phyloP scores from a whole-genome alignment of 306 rosid genomes.

The Citrullus colocynthis region DNA sequence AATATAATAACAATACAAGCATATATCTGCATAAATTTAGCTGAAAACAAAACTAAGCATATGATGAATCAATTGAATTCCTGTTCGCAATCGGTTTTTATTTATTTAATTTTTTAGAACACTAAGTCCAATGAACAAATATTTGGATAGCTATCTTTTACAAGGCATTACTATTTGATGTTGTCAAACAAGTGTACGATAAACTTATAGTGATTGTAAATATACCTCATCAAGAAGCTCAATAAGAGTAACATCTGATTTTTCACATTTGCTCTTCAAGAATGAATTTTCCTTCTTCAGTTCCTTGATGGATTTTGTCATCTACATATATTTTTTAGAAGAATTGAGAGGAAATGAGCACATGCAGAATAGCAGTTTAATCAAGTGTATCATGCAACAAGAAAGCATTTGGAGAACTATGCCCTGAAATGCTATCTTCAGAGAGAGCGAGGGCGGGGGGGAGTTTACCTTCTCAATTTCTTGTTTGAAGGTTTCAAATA shows the following conservation, averaged over 20 bases:
- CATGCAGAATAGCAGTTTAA: not conserved
- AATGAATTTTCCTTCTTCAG: constrained; percentile 85
- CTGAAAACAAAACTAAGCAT: not conserved
- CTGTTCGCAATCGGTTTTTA: not conserved
- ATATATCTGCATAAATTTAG: not conserved
- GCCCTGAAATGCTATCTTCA: constrained; percentile 7
- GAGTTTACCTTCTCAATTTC: constrained; percentile 76
- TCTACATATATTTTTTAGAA: constrained; percentile 29
- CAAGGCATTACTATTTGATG: no score
- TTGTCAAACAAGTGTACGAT: no score
- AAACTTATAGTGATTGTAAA: not conserved
- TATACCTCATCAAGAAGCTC: constrained; percentile 83
- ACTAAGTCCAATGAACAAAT: not conserved
- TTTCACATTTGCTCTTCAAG: constrained; percentile 83
- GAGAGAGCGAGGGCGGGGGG: not conserved
- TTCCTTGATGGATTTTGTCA: constrained; percentile 89
- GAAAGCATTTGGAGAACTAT: constrained; percentile 12
- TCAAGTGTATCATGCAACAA: not conserved
- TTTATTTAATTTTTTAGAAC: no score
- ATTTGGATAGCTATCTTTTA: not conserved
- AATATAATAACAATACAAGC: not conserved
- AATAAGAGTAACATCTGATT: constrained; percentile 71
- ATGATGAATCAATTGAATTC: not conserved
- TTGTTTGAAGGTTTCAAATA: constrained; percentile 81
- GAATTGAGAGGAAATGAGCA: not conserved